Evolutionary conservation across 106 monocot species (phyloP).

Genomic region (Alisma plantagoaquatica): DNA sequence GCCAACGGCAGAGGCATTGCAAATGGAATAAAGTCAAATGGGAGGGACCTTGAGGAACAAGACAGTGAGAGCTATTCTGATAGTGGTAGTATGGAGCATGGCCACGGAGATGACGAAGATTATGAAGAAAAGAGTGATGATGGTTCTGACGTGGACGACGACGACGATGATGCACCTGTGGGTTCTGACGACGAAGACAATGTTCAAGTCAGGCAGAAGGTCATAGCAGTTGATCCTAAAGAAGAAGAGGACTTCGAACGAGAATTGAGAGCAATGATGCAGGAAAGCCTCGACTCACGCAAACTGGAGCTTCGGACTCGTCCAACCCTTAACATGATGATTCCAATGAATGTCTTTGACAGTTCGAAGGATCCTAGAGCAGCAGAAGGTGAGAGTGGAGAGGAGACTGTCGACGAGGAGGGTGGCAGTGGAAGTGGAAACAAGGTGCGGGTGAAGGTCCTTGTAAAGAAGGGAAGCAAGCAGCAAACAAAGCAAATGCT

Average conservation of each 20-base stretch:
- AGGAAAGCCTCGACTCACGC: conserved; percentile 89
- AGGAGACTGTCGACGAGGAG: conserved; percentile 74
- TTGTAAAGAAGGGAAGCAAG: conserved; percentile 88
- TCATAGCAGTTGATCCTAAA: conserved; percentile 58
- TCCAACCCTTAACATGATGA: conserved; percentile 82
- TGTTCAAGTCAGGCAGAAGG: conserved; percentile 67
- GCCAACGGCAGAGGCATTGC: conserved; percentile 30
- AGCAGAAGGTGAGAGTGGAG: conserved; percentile 72
- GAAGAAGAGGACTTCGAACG: conserved; percentile 92
- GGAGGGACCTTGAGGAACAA: conserved; percentile 32
- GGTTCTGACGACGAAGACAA: conserved; percentile 82
- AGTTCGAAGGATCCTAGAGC: conserved; percentile 54
- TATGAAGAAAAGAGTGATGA: conserved; percentile 66
- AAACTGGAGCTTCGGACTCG: conserved; percentile 61
- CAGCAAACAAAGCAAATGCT: conserved; percentile 96
- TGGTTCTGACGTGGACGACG: conserved; percentile 60
- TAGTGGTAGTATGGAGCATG: conserved; percentile 60
- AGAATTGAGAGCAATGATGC: conserved; percentile 73
- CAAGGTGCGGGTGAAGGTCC: conserved; percentile 77
- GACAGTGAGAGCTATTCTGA: conserved; percentile 94
- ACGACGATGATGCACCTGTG: conserved; percentile 51
- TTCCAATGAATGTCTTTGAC: conserved; percentile 92
- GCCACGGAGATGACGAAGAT: conserved; percentile 58
- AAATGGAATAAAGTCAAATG: conserved; percentile 55
- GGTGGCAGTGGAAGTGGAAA: conserved; percentile 31